A percentile compares a stretch with the other conserved stretches of the same genome.
Evolutionary conservation across 164 flowering plant species (phyloP).

Genomic region (Sextonia rubra): DNA sequence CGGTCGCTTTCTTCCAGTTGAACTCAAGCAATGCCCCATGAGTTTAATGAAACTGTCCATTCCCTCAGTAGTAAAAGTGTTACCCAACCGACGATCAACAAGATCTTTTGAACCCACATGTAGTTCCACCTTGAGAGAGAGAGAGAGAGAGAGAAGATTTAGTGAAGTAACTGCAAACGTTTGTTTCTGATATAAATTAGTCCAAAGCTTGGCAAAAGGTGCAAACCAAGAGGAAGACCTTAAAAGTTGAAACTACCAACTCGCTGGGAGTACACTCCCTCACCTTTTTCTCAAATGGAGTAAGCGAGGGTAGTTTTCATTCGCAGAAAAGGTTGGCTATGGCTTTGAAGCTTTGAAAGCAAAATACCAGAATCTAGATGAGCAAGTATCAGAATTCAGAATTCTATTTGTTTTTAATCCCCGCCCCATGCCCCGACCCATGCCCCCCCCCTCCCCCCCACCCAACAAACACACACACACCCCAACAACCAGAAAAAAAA

Average conservation of each 20-base stretch:
- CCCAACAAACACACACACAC: too few relatives aligned
- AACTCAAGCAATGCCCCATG: constrained; percentile 42
- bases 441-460: too few relatives aligned
- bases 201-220: background rate
- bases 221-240: too few relatives aligned
- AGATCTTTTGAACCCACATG: constrained; percentile 29
- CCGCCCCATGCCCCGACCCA: too few relatives aligned
- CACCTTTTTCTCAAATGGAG: too few relatives aligned
- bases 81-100: constrained; percentile 44
- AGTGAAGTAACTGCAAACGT: background rate
- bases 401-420: too few relatives aligned
- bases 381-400: too few relatives aligned
- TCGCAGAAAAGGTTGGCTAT: background rate
- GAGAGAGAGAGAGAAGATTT: background rate
- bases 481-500: too few relatives aligned
- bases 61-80: constrained; percentile 53
- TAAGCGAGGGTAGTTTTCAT: too few relatives aligned
- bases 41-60: constrained; percentile 50
- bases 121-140: constrained; percentile 42
- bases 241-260: too few relatives aligned
- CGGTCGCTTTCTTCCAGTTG: constrained; percentile 40
- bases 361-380: background rate
- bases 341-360: background rate
- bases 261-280: too few relatives aligned
- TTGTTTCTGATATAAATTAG: background rate